These are phyloP conservation scores for Flaveria floridana DNA, from an alignment of 140 eudicot genomes.

Conservation along the genomic window DNA sequence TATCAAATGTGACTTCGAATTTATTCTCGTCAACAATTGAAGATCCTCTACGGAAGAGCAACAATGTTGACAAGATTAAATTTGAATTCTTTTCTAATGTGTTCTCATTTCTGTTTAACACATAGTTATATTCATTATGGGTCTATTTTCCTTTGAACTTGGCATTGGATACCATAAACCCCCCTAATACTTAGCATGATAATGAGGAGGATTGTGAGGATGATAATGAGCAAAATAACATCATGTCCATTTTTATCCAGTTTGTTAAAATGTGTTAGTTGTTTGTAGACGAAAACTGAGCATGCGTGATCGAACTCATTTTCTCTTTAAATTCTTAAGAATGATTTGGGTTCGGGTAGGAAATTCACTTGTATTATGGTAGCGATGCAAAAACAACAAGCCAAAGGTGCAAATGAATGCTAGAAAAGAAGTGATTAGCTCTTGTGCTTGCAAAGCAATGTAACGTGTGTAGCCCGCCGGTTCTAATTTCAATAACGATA, in stretches of 20 bases:
- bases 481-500: too few species aligned
- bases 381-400: too few species aligned
- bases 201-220: slow-evolving; percentile 29
- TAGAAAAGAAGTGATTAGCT: too few species aligned
- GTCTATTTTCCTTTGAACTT: background rate
- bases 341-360: too few species aligned
- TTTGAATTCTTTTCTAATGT: background rate
- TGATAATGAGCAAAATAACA: slow-evolving; percentile 23
- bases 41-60: slow-evolving; percentile 21
- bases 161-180: slow-evolving; percentile 23
- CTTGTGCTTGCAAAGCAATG: too few species aligned
- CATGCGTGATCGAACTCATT: background rate
- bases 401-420: too few species aligned
- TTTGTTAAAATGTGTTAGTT: slow-evolving; percentile 2
- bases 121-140: slow-evolving; percentile 2
- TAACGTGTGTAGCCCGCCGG: too few species aligned
- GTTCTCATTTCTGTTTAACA: background rate
- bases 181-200: slow-evolving; percentile 29
- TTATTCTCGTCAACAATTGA: slow-evolving; percentile 7
- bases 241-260: background rate
- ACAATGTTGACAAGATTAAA: slow-evolving; percentile 19
- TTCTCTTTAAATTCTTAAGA: background rate
- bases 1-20: background rate
- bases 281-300: background rate
- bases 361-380: too few species aligned